phyloP scores from a whole-genome alignment of 129 eudicot species.

The Saposhnikovia divaricata region DNA sequence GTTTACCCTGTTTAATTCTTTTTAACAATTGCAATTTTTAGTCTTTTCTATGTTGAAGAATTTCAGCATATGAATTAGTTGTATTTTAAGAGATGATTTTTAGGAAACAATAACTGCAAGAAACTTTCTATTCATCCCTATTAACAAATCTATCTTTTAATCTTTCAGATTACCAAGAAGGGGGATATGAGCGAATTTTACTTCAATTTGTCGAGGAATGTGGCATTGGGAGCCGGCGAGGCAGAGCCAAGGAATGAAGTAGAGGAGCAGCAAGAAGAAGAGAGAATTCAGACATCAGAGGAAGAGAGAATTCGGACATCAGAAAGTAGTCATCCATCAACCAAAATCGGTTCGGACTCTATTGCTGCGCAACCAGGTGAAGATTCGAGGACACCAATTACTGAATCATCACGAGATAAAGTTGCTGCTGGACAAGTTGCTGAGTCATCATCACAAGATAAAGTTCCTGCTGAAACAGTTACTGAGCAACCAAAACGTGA shows the following conservation, averaged over 20 bases:
- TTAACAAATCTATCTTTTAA: neutral
- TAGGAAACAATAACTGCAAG: neutral
- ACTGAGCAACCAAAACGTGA: constrained; percentile 30
- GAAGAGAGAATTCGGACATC: constrained; percentile 19
- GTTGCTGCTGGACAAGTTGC: constrained; percentile 17
- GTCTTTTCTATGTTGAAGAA: neutral
- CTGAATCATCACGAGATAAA: constrained; percentile 18
- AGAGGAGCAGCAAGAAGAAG: constrained; percentile 21
- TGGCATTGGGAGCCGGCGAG: constrained; percentile 64
- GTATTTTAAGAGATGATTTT: neutral
- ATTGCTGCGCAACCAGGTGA: constrained; percentile 18
- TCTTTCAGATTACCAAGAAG: constrained; percentile 65
- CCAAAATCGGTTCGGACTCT: constrained; percentile 12
- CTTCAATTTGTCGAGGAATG: constrained; percentile 68
- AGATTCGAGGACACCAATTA: constrained; percentile 17
- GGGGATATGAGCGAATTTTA: constrained; percentile 62
- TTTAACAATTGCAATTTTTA: neutral
- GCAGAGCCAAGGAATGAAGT: constrained; percentile 21
- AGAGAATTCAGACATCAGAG: constrained; percentile 17
- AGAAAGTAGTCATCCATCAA: constrained; percentile 18
- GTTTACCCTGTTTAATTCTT: neutral
- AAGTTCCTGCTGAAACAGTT: constrained; percentile 8
- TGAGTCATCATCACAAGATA: constrained; percentile 25
- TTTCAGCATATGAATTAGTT: neutral
- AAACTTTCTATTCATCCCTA: neutral